Conservation (phyloP, 768 basidiomycete species). For the Psilocybe tampanensis region DNA sequence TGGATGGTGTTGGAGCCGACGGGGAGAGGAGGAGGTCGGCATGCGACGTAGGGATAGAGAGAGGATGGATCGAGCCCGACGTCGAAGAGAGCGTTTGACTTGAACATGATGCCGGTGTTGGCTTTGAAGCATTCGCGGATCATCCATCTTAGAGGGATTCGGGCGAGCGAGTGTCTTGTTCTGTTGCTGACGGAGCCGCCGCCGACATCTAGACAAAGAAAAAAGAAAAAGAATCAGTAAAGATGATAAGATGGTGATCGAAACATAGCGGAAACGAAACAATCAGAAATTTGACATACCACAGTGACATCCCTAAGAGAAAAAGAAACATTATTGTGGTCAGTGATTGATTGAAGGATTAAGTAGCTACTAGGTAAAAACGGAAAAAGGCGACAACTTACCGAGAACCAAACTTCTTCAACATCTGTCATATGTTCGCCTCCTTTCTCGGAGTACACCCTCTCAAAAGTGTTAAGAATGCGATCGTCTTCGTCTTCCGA, state of each 20-base stretch:
- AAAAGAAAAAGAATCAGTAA: background rate
- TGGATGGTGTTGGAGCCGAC: constrained; percentile 25
- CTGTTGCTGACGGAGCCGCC: constrained; percentile 57
- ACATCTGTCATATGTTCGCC: constrained; percentile 34
- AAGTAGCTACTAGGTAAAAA: no score
- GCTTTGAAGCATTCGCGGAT: constrained; percentile 67
- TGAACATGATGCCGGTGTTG: constrained; percentile 64
- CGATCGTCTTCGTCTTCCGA: constrained; percentile 25
- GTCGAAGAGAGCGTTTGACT: constrained; percentile 42
- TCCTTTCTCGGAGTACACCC: constrained; percentile 28
- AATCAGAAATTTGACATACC: constrained; percentile 22
- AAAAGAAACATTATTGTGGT: constrained; percentile 1
- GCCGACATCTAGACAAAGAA: constrained; percentile 46
- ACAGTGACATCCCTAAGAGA: constrained; percentile 45
- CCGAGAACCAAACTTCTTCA: constrained; percentile 74
- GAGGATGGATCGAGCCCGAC: constrained; percentile 53
- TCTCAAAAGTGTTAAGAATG: constrained; percentile 31
- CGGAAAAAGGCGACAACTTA: no score
- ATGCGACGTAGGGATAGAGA: constrained; percentile 43
- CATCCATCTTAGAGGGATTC: constrained; percentile 71
- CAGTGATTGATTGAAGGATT: no score
- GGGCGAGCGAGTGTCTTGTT: constrained; percentile 48
- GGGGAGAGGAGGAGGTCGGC: constrained; percentile 38
- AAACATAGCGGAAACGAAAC: background rate
- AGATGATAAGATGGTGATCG: background rate